A percentile compares a stretch with the other conserved stretches of the same genome.
phyloP scores from a whole-genome alignment of 208 protist genomes.

The Acanthamoeba polyphaga region DNA sequence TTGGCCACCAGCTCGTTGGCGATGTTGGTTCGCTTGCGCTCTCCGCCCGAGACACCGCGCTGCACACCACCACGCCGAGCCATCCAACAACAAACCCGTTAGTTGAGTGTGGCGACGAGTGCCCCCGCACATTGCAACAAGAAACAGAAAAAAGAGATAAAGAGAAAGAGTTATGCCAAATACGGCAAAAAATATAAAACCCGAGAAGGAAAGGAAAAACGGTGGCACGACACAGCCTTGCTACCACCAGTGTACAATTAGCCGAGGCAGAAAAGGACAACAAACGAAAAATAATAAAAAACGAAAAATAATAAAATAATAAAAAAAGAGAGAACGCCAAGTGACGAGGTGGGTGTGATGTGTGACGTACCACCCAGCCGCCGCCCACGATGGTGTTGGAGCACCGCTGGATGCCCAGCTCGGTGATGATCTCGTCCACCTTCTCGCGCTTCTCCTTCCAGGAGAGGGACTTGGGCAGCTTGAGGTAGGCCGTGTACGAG shows the following conservation, averaged over 20 bases:
- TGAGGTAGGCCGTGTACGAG: slow-evolving; percentile 75
- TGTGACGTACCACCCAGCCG: slow-evolving; percentile 41
- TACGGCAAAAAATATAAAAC: no score
- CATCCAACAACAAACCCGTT: no score
- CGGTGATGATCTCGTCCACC: slow-evolving; percentile 45
- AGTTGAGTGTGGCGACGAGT: background rate
- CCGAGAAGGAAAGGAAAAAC: background rate
- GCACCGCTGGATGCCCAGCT: slow-evolving; percentile 65
- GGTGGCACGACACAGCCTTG: background rate
- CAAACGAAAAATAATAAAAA: background rate
- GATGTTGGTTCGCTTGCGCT: slow-evolving; percentile 86
- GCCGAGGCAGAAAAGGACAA: no score
- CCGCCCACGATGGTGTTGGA: slow-evolving; percentile 75
- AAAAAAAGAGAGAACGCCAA: background rate
- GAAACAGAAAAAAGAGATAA: background rate
- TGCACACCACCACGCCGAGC: background rate
- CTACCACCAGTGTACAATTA: no score
- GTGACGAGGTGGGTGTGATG: background rate
- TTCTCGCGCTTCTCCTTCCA: slow-evolving; percentile 45
- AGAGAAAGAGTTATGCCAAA: background rate
- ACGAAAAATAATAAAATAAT: background rate
- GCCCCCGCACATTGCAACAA: background rate
- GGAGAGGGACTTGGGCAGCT: slow-evolving; percentile 63
- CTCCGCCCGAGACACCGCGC: slow-evolving; percentile 80
- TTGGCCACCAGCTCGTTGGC: slow-evolving; percentile 85